Conservation (phyloP, 495 filamentous ascomycete genomes). For the Friedmanniomyces simplex region DNA sequence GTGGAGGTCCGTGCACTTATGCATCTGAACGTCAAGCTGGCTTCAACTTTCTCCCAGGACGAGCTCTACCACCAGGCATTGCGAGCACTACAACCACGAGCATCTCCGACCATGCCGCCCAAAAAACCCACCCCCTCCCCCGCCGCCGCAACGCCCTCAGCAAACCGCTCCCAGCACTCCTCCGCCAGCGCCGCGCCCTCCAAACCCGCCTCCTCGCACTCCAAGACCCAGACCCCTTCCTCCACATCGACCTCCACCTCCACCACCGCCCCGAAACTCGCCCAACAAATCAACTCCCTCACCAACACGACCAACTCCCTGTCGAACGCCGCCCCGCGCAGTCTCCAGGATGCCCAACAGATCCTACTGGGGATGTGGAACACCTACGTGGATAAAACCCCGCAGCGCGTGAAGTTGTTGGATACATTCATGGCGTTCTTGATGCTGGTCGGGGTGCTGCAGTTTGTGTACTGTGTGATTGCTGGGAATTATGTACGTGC, state of each 20-base stretch:
- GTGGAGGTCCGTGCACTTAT: not conserved
- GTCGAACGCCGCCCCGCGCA: conserved; percentile 22
- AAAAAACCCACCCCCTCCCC: conserved; percentile 8
- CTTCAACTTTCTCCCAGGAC: not conserved
- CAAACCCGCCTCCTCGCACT: conserved; percentile 1
- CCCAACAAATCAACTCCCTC: not conserved
- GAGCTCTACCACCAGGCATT: not conserved
- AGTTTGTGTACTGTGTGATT: conserved; percentile 87
- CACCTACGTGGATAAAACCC: conserved; percentile 66
- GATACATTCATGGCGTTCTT: conserved; percentile 90
- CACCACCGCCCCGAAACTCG: not conserved
- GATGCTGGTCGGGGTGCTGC: conserved; percentile 70
- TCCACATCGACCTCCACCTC: not conserved
- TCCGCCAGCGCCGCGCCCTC: conserved; percentile 5
- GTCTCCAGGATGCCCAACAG: conserved; percentile 40
- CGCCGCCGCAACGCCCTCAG: conserved; percentile 2
- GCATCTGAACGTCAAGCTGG: not conserved
- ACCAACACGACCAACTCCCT: conserved; percentile 15
- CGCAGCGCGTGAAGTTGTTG: conserved; percentile 83
- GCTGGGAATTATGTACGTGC: conserved; percentile 84
- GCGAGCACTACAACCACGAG: not conserved
- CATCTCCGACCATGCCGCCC: conserved; percentile 8
- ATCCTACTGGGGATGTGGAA: conserved; percentile 51
- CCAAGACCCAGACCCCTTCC: not conserved
- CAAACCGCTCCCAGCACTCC: conserved; percentile 6